phyloP scores from a whole-genome alignment of 352 stramenopile species.

The Globisporangium nodosum region DNA sequence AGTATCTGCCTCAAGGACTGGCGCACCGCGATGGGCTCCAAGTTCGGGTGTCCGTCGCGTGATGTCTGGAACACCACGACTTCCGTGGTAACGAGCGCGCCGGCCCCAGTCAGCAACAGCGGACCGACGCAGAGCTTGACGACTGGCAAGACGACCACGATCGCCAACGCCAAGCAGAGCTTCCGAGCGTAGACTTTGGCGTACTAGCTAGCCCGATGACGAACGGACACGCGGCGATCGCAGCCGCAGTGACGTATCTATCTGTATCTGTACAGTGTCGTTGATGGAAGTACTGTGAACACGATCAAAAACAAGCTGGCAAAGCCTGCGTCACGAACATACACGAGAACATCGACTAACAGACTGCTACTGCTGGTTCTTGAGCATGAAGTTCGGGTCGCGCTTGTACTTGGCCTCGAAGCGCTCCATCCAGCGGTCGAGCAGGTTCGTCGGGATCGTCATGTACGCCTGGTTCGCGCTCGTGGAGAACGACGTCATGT shows the following conservation, averaged over 20 bases:
- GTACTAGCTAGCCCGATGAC: no score
- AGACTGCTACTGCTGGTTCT: slow-evolving; percentile 25
- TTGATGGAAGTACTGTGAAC: not conserved
- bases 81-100: not conserved
- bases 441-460: slow-evolving; percentile 87
- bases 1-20: slow-evolving; percentile 24
- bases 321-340: no score
- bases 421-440: slow-evolving; percentile 89
- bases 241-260: not conserved
- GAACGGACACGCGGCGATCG: not conserved
- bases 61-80: slow-evolving; percentile 9
- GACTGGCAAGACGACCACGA: not conserved
- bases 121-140: slow-evolving; percentile 4
- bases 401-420: slow-evolving; percentile 86
- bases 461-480: slow-evolving; percentile 73
- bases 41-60: slow-evolving; percentile 37
- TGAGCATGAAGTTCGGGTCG: slow-evolving; percentile 92
- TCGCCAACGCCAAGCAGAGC: slow-evolving; percentile 5
- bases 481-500: slow-evolving; percentile 86
- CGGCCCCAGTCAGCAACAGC: slow-evolving; percentile 1
- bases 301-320: not conserved
- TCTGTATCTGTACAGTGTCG: not conserved
- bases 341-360: no score
- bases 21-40: slow-evolving; percentile 30
- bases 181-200: not conserved